These are phyloP conservation scores for Auricularia sp. DNA, from an alignment of 768 basidiomycete genomes.

Conservation along the genomic window DNA sequence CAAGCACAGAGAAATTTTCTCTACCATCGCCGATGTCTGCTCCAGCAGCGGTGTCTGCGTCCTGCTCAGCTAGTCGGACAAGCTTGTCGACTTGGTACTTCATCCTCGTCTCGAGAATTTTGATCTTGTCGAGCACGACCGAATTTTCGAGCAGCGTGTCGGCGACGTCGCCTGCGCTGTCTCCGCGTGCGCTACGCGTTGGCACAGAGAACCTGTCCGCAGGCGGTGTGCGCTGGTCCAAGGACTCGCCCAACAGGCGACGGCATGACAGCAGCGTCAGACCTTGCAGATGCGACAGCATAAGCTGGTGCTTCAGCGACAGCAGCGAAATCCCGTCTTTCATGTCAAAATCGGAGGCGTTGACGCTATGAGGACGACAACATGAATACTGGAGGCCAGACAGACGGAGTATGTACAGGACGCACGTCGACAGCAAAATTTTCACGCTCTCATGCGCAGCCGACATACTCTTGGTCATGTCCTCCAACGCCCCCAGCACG, in stretches of 20 bases:
- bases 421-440: slow-evolving; percentile 46
- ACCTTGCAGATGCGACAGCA: slow-evolving; percentile 80
- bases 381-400: neutral
- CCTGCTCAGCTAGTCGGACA: slow-evolving; percentile 62
- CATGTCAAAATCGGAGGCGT: slow-evolving; percentile 35
- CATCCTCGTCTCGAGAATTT: slow-evolving; percentile 76
- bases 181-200: slow-evolving; percentile 46
- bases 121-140: slow-evolving; percentile 80
- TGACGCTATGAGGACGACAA: slow-evolving; percentile 16
- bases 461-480: slow-evolving; percentile 54
- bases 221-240: slow-evolving; percentile 36
- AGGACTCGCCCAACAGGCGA: slow-evolving; percentile 56
- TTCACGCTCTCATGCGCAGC: slow-evolving; percentile 50
- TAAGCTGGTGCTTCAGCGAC: slow-evolving; percentile 74
- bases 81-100: slow-evolving; percentile 96
- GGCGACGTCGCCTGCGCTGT: slow-evolving; percentile 61
- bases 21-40: slow-evolving; percentile 49
- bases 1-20: slow-evolving; percentile 9
- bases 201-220: slow-evolving; percentile 40
- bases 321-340: slow-evolving; percentile 85
- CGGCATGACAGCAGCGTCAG: slow-evolving; percentile 66
- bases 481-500: slow-evolving; percentile 29
- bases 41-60: slow-evolving; percentile 28
- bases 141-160: slow-evolving; percentile 72
- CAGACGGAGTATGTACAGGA: slow-evolving; percentile 1